These are phyloP conservation scores for barrel medic (Medicago truncatula) DNA, from an alignment of 306 rosid genomes.

Conservation along the genomic window MtrunA17r5.0-ANR NC_053044.1:42225001-42225500, in stretches of 20 bases:
- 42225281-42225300: slow-evolving; percentile 73
- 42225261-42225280: slow-evolving; percentile 74
- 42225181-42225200: slow-evolving; percentile 3
- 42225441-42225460: not conserved
- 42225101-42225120: not conserved
- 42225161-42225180: not conserved
- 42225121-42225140: not conserved
- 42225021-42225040: not conserved
- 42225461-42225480: slow-evolving; percentile 27
- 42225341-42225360: not conserved
- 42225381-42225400: not conserved
- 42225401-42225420: slow-evolving; percentile 3
- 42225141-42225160: not conserved
- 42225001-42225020: not conserved
- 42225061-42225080: not conserved
- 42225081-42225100: slow-evolving; percentile 1
- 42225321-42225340: slow-evolving; percentile 64
- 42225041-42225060: not conserved
- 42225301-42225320: slow-evolving; percentile 86
- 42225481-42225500: slow-evolving; percentile 19
- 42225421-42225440: not conserved
- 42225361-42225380: not conserved
- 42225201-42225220: not conserved
- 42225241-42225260: slow-evolving; percentile 47
- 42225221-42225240: slow-evolving; percentile 3